Conservation (phyloP, 345 rosid species). For the Cardamine occulta region DNA sequence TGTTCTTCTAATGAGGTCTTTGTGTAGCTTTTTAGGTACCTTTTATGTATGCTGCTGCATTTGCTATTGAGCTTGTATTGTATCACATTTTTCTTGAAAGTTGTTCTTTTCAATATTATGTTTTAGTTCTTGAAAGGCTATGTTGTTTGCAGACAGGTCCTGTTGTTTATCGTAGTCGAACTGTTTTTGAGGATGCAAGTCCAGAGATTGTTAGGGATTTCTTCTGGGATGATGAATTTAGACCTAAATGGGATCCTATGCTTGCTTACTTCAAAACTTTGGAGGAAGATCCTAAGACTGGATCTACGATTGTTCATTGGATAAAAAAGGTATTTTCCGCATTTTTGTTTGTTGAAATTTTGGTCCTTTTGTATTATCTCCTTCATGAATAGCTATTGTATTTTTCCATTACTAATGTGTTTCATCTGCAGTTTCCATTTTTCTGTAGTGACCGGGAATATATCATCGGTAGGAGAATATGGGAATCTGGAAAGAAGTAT, state of each 20-base stretch:
- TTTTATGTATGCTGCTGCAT: slow-evolving; percentile 1
- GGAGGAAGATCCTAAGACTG: slow-evolving; percentile 74
- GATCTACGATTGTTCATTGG: slow-evolving; percentile 80
- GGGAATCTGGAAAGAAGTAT: slow-evolving; percentile 82
- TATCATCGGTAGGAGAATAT: slow-evolving; percentile 83
- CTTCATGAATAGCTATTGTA: background rate
- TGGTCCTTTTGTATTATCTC: background rate
- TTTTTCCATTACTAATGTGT: background rate
- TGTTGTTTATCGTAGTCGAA: slow-evolving; percentile 69
- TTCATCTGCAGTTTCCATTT: slow-evolving; percentile 82
- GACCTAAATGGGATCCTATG: slow-evolving; percentile 97
- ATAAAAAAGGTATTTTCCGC: slow-evolving; percentile 84
- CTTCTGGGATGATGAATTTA: slow-evolving; percentile 98
- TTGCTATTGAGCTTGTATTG: background rate
- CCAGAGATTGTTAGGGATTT: slow-evolving; percentile 92
- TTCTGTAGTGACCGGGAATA: slow-evolving; percentile 98
- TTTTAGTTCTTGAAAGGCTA: slow-evolving; percentile 30
- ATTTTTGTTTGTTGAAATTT: no score
- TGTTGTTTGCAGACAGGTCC: slow-evolving; percentile 70
- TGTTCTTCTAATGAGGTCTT: background rate
- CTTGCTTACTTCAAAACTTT: slow-evolving; percentile 72
- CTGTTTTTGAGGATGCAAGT: slow-evolving; percentile 93
- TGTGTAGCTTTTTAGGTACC: background rate
- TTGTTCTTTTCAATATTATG: background rate
- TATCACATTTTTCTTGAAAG: background rate